Base-by-base conservation (phyloP, 768 basidiomycete genomes). In the Kwoniella mangroviensis region DNA sequence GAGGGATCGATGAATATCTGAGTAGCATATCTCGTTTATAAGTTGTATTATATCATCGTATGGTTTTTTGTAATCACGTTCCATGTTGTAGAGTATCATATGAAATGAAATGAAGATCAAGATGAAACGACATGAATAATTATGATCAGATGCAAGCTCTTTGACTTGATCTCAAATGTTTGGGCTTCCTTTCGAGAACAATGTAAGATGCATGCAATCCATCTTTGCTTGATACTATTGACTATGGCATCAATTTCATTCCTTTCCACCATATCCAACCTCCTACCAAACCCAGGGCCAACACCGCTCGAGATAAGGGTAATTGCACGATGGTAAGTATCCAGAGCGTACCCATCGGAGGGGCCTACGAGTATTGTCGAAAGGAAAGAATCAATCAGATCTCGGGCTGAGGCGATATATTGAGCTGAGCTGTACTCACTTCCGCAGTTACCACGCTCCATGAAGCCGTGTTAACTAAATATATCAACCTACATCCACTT, bases 301-400 rank as follows among this genome's bases (percentile, higher is more conserved):
- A 53, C 19, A 80, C 56, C 17, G 77, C 78, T 59, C 81, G 66
- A 21, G 70, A 72, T 0, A 83, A 69, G 1, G 79, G 78, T 28
- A 83, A 66, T 69, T 81, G 82, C 0, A 83, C 76, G 17, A 83
- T 79, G 10, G 82, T 75, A 34, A 83, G 63, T 42, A 81, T 79
- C 82, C 82, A 83, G 24, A 83, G 21, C 12, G 82, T 81, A 4
- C 81, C 82, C 56, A 81, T 74, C 5, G 82, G 72, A 7, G 82
- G 80, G 13, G 80, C 82, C 82, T 83, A 65, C 13, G n/a, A 21
- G 45, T 6, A 7, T 19, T 13, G 15, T 15, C 45, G 19, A 12
- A 19, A 49, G 45, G n/a, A n/a, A n/a, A n/a, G n/a, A n/a, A n/a
- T n/a, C n/a, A n/a, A n/a, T n/a, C n/a, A n/a, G n/a, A n/a, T n/a